Percentiles rank a stretch among this genome's conserved stretches.
Evolutionary conservation across 108 stramenopile species (phyloP).

Genomic region (Cyclotella sp.): DNA sequence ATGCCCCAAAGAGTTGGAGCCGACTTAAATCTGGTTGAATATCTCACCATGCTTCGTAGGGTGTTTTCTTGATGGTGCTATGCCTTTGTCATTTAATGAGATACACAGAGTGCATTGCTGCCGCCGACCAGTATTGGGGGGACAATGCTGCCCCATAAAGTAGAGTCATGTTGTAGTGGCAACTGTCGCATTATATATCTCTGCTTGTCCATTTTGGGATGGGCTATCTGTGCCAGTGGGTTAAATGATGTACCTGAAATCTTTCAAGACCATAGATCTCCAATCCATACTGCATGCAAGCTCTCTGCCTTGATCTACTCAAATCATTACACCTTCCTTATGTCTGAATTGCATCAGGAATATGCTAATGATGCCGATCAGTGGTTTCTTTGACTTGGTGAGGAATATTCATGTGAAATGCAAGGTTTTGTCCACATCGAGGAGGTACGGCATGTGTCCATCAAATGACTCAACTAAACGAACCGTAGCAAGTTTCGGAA

Average conservation of each 20-base stretch:
- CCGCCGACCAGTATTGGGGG: slow-evolving; percentile 1
- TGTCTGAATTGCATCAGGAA: background rate
- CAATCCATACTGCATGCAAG: background rate
- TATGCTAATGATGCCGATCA: background rate
- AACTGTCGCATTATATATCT: background rate
- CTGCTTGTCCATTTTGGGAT: slow-evolving; percentile 1
- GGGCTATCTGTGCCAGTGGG: slow-evolving; percentile 8
- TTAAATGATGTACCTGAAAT: background rate
- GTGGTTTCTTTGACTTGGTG: background rate
- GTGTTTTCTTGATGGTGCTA: background rate
- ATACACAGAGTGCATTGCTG: slow-evolving; percentile 2
- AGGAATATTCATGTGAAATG: background rate
- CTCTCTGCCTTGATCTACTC: slow-evolving; percentile 12
- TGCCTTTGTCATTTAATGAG: background rate
- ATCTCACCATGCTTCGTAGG: slow-evolving; percentile 12
- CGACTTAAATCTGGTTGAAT: background rate
- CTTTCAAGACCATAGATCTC: background rate
- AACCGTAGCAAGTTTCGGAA: background rate
- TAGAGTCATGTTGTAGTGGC: background rate
- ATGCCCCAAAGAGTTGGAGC: slow-evolving; percentile 1
- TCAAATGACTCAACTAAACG: background rate
- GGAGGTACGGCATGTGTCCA: too few relatives aligned
- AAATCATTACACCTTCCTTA: background rate
- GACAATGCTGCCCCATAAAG: background rate
- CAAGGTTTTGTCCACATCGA: too few relatives aligned